phyloP scores from a whole-genome alignment of 129 eudicot genomes.

The Flaveria linearis region DNA sequence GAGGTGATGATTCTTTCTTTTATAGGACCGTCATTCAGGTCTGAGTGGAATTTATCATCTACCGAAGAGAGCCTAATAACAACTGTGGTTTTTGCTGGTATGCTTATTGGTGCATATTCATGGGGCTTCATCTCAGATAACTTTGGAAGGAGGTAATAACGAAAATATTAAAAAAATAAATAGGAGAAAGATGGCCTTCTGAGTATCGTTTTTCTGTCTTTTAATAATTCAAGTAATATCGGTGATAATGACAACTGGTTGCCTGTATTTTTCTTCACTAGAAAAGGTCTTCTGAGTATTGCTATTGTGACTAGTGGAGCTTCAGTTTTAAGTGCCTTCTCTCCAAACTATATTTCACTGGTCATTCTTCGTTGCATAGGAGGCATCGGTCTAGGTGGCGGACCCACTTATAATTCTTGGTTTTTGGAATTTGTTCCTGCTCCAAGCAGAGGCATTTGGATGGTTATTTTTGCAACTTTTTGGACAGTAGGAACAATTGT shows the following conservation, averaged over 20 bases:
- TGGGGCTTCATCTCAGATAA: constrained; percentile 79
- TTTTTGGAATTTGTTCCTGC: constrained; percentile 82
- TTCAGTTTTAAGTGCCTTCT: constrained; percentile 61
- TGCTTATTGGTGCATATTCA: constrained; percentile 70
- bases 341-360: constrained; percentile 63
- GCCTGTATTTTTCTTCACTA: constrained; percentile 35
- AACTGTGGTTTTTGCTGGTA: constrained; percentile 77
- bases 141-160: constrained; percentile 63
- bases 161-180: neutral
- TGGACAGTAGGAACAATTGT: constrained; percentile 75
- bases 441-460: constrained; percentile 79
- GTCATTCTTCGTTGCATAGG: constrained; percentile 66
- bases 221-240: neutral
- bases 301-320: constrained; percentile 64
- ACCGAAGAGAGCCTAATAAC: constrained; percentile 64
- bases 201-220: neutral
- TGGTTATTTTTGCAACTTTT: constrained; percentile 69
- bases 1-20: constrained; percentile 81
- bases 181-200: neutral
- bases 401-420: constrained; percentile 73
- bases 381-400: constrained; percentile 84
- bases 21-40: constrained; percentile 62
- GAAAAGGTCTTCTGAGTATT: constrained; percentile 74
- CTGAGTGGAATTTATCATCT: constrained; percentile 71
- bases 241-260: constrained; percentile 26